Evolutionary conservation across 345 rosid genomes (phyloP).

Genomic region (Eutrema heterophyllum): DNA sequence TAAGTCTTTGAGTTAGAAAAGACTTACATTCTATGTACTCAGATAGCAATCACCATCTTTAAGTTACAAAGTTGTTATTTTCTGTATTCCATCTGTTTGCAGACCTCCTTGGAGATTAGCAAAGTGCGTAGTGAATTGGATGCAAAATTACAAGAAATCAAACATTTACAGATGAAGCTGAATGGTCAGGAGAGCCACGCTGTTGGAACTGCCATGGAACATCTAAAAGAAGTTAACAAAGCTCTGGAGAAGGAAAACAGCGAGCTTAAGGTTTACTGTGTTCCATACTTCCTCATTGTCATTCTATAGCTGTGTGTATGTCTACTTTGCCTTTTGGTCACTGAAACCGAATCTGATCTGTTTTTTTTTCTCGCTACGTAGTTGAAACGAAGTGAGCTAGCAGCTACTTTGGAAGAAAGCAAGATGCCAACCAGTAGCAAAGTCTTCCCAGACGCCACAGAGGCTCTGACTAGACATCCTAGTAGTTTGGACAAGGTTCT

Average conservation of each 20-base stretch:
- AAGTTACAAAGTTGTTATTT: neutral
- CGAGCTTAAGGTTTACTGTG: constrained; percentile 50
- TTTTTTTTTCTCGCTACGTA: constrained; percentile 25
- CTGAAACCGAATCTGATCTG: neutral
- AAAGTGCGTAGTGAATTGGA: constrained; percentile 53
- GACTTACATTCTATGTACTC: neutral
- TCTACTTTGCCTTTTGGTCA: neutral
- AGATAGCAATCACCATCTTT: neutral
- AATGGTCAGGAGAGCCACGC: constrained; percentile 41
- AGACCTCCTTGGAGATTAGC: constrained; percentile 51
- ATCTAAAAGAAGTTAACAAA: constrained; percentile 44
- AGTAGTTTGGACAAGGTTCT: constrained; percentile 24
- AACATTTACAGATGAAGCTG: constrained; percentile 50
- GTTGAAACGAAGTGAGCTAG: constrained; percentile 48
- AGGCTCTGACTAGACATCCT: neutral
- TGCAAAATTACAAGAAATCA: constrained; percentile 56
- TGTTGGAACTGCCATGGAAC: constrained; percentile 35
- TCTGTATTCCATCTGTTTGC: constrained; percentile 25
- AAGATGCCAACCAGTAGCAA: constrained; percentile 9
- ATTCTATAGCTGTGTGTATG: constrained; percentile 2
- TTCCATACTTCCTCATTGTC: neutral
- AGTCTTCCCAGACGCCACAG: constrained; percentile 10
- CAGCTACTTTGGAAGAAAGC: constrained; percentile 18
- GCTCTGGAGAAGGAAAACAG: constrained; percentile 60
- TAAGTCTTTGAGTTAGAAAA: constrained; percentile 29